Conservation (phyloP, 2,329 filamentous ascomycete species). For the Exophiala spinifera region DNA sequence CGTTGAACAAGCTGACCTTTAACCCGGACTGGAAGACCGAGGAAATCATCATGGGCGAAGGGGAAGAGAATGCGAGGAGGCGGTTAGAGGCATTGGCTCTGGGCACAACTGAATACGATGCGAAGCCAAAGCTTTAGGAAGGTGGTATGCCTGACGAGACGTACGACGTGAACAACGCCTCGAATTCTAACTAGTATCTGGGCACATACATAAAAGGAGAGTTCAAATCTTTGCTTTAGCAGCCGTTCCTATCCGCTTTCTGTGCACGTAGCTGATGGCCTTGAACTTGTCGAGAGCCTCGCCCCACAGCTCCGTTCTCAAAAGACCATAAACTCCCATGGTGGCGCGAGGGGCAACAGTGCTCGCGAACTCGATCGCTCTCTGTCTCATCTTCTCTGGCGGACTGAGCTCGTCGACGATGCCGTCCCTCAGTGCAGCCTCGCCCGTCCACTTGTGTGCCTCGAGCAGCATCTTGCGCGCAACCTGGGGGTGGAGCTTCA, state of each 20-base stretch:
- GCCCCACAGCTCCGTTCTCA: slow-evolving; percentile 54
- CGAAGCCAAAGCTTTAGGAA: slow-evolving; percentile 21
- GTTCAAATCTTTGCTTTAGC: slow-evolving; percentile 50
- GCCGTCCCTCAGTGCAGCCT: slow-evolving; percentile 50
- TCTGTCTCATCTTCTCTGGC: slow-evolving; percentile 49
- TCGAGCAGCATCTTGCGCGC: slow-evolving; percentile 56
- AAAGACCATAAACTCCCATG: slow-evolving; percentile 48
- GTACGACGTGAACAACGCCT: too few relatives aligned
- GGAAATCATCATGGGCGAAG: slow-evolving; percentile 49
- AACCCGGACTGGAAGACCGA: slow-evolving; percentile 50
- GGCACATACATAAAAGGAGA: too few relatives aligned
- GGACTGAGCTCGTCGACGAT: slow-evolving; percentile 53
- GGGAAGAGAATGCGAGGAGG: slow-evolving; percentile 34
- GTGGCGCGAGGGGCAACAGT: slow-evolving; percentile 40
- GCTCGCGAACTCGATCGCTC: slow-evolving; percentile 45
- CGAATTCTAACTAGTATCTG: too few relatives aligned
- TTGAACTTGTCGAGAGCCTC: slow-evolving; percentile 52
- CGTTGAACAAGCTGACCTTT: slow-evolving; percentile 50
- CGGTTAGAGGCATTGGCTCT: slow-evolving; percentile 24
- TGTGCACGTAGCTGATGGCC: slow-evolving; percentile 54
- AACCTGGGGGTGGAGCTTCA: slow-evolving; percentile 52
- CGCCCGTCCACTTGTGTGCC: slow-evolving; percentile 54
- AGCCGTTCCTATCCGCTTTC: slow-evolving; percentile 40
- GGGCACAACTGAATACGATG: slow-evolving; percentile 19
- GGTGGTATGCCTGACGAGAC: neutral